A percentile compares a stretch with the other conserved stretches of the same genome.
Conservation (phyloP, 2,329 filamentous ascomycete species). For the Penicillium sp. region DNA sequence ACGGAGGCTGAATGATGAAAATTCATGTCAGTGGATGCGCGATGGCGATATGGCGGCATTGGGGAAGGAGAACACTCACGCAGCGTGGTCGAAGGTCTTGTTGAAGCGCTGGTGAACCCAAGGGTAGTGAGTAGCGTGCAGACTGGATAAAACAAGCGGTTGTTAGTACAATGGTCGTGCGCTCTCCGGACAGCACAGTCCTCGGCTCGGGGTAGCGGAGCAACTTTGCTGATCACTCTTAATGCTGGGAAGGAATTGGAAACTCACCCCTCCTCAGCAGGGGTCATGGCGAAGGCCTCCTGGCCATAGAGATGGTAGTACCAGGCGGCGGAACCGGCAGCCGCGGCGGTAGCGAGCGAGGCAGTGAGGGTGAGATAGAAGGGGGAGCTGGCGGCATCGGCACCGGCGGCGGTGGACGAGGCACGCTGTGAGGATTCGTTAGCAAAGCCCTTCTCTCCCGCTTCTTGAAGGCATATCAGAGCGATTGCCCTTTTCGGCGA, state of each 20-base stretch:
- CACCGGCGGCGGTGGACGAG: conserved; percentile 71
- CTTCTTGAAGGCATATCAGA: conserved; percentile 28
- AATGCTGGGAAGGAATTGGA: conserved; percentile 9
- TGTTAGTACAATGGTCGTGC: conserved; percentile 30
- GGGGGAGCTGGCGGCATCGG: conserved; percentile 72
- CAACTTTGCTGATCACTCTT: conserved; percentile 21
- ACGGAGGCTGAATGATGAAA: conserved; percentile 70
- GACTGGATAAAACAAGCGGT: conserved; percentile 58
- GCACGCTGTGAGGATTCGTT: conserved; percentile 55
- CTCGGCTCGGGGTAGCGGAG: conserved; percentile 31
- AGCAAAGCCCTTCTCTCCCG: conserved; percentile 39
- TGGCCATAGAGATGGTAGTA: conserved; percentile 96
- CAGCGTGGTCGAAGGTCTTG: conserved; percentile 96
- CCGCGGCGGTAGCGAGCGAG: conserved; percentile 81
- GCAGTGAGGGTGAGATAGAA: conserved; percentile 85
- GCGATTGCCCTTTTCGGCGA: conserved; percentile 35
- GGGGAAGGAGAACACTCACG: conserved; percentile 64
- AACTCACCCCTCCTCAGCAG: conserved; percentile 96
- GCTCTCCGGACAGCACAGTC: conserved; percentile 29
- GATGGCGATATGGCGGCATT: conserved; percentile 16
- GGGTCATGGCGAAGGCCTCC: conserved; percentile 84
- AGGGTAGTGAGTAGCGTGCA: conserved; percentile 88
- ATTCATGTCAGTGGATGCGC: conserved; percentile 29
- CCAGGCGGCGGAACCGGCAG: conserved; percentile 89
- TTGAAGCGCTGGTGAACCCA: conserved; percentile 92